Percentiles rank a stretch among this genome's conserved stretches.
These are phyloP conservation scores for Omphalotus olearius DNA, from an alignment of 1,284 basidiomycete species.

Conservation along the genomic window DNA sequence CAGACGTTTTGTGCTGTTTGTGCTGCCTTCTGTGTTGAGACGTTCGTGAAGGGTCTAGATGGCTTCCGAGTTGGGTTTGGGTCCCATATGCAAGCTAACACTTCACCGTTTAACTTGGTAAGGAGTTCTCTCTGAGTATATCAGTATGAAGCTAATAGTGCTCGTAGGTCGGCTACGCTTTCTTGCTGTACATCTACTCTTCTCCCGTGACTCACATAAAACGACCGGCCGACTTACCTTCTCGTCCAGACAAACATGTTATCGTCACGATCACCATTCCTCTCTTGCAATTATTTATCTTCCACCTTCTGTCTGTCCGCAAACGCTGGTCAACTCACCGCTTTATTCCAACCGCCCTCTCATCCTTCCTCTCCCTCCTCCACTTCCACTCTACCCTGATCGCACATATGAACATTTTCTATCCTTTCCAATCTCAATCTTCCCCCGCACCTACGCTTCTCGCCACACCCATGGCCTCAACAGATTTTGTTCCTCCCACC, in stretches of 20 bases:
- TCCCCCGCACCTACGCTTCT: conserved; percentile 7
- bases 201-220: conserved; percentile 53
- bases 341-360: conserved; percentile 59
- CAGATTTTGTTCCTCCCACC: background rate
- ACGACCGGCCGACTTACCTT: conserved; percentile 28
- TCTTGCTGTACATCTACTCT: conserved; percentile 68
- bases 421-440: background rate
- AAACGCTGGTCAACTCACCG: conserved; percentile 58
- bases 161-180: conserved; percentile 65
- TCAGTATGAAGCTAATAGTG: conserved; percentile 1
- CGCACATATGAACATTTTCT: conserved; percentile 29
- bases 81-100: conserved; percentile 34
- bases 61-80: conserved; percentile 37
- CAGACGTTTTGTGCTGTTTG: conserved; percentile 65
- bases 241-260: conserved; percentile 32
- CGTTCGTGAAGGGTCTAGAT: conserved; percentile 62
- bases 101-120: conserved; percentile 66
- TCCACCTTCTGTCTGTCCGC: conserved; percentile 60
- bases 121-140: conserved; percentile 19
- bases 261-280: conserved; percentile 66
- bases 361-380: conserved; percentile 50
- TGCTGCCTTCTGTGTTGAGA: conserved; percentile 56
- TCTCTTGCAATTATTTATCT: conserved; percentile 60
- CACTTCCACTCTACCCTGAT: conserved; percentile 65
- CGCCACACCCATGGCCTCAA: conserved; percentile 22